A percentile compares a stretch with the other conserved stretches of the same genome.
phyloP scores from a whole-genome alignment of 331 rosid genomes.

The Rhamnella rubrinervis region DNA sequence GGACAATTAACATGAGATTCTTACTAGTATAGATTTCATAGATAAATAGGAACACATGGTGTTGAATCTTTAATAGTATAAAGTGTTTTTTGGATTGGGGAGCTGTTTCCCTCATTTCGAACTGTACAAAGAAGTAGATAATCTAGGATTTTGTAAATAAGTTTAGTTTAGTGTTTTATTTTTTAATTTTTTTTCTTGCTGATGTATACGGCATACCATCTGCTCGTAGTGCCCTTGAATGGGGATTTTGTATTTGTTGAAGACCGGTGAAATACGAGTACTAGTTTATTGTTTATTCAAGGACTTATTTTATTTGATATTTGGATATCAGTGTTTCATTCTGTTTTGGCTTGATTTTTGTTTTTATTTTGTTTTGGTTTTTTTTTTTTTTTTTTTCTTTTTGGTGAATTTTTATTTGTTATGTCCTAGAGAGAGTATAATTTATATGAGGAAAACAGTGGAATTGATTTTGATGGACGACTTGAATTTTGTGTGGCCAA shows the following conservation, averaged over 20 bases:
- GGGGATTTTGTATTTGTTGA: slow-evolving; percentile 39
- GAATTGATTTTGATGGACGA: no score
- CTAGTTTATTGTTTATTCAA: slow-evolving; percentile 31
- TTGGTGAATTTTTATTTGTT: no score
- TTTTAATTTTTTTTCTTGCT: no score
- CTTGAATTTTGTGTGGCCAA: no score
- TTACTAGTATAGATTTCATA: slow-evolving; percentile 5
- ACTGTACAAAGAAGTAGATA: slow-evolving; percentile 48
- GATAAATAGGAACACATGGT: slow-evolving; percentile 15
- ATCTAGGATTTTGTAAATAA: slow-evolving; percentile 40
- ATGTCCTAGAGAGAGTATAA: no score
- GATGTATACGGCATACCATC: slow-evolving; percentile 3
- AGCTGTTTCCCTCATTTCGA: slow-evolving; percentile 19
- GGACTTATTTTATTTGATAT: background rate
- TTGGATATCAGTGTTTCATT: background rate
- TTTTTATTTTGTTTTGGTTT: no score
- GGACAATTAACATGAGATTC: slow-evolving; percentile 2
- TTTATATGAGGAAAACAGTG: no score
- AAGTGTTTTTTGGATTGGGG: slow-evolving; percentile 20
- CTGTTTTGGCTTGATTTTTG: no score
- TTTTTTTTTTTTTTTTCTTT: no score
- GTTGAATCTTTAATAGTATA: slow-evolving; percentile 5
- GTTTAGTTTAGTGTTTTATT: slow-evolving; percentile 17
- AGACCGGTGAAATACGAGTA: slow-evolving; percentile 21
- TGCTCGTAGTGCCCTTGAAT: slow-evolving; percentile 18